Percentiles rank a stretch among this genome's conserved stretches.
Evolutionary conservation across 495 filamentous ascomycete genomes (phyloP).

Genomic region (Aspergillus wentii): DNA sequence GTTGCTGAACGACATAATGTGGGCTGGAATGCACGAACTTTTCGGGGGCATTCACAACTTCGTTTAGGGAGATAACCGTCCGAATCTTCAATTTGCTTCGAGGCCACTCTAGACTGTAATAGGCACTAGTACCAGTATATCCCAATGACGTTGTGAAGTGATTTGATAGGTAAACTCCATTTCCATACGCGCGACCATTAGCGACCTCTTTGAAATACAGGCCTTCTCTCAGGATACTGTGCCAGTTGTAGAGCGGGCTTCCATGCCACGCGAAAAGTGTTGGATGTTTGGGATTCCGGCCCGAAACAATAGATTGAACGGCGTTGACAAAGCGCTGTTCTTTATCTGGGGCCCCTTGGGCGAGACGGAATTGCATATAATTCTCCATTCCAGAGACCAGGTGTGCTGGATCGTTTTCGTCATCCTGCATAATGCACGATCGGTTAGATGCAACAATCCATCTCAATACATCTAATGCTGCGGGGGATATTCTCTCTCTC

Average conservation of each 20-base stretch:
- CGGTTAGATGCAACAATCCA: constrained; percentile 93
- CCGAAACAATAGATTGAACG: constrained; percentile 43
- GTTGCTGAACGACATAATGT: constrained; percentile 67
- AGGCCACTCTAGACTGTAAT: constrained; percentile 57
- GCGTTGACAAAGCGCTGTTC: constrained; percentile 73
- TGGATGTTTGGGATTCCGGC: constrained; percentile 43
- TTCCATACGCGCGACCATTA: constrained; percentile 67
- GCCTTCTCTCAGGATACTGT: constrained; percentile 80
- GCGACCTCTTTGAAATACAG: constrained; percentile 60
- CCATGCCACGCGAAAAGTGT: constrained; percentile 86
- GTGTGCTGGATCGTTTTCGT: constrained; percentile 40
- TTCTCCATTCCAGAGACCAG: constrained; percentile 59
- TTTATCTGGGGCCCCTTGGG: constrained; percentile 87
- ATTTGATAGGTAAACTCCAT: constrained; percentile 78
- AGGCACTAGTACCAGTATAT: constrained; percentile 37
- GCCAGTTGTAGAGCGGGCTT: constrained; percentile 75
- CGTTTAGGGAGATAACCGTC: constrained; percentile 71
- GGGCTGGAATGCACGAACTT: constrained; percentile 52
- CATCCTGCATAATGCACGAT: constrained; percentile 76
- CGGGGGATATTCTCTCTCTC: constrained; percentile 57
- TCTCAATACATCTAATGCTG: constrained; percentile 64
- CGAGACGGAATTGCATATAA: constrained; percentile 81
- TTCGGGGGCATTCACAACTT: constrained; percentile 73
- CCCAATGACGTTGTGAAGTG: constrained; percentile 49
- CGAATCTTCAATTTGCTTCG: constrained; percentile 55